Evolutionary conservation across 2,329 filamentous ascomycete species (phyloP).

Genomic region (Trichoderma sp.): DNA sequence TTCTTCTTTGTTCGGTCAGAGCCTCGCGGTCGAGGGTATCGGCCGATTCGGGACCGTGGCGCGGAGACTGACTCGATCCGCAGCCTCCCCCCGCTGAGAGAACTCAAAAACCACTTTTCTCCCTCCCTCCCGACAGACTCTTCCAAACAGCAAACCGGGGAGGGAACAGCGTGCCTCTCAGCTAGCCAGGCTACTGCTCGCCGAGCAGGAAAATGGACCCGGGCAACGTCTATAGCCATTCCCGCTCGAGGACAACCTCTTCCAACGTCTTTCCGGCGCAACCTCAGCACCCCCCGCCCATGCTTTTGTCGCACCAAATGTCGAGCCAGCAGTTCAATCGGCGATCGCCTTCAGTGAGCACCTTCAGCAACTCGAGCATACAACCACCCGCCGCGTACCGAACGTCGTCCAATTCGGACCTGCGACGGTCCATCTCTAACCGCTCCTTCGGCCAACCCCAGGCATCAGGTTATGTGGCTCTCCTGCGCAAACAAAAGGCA

Average conservation of each 20-base stretch:
- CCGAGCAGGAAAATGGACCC: conserved; percentile 30
- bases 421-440: conserved; percentile 76
- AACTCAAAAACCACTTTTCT: not conserved
- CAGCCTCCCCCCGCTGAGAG: conserved; percentile 1
- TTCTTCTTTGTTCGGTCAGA: not conserved
- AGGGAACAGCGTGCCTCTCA: not conserved
- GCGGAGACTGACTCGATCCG: not conserved
- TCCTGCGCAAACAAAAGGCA: conserved; percentile 95
- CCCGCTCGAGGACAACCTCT: conserved; percentile 54
- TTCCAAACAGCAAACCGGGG: not conserved
- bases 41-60: not conserved
- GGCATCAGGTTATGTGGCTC: conserved; percentile 81
- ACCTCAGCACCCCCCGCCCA: conserved; percentile 29
- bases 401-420: conserved; percentile 53
- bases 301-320: conserved; percentile 22
- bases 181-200: not conserved
- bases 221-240: conserved; percentile 48
- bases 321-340: conserved; percentile 35
- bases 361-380: conserved; percentile 68
- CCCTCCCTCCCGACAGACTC: conserved; percentile 1
- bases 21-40: not conserved
- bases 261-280: conserved; percentile 50
- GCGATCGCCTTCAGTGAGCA: conserved; percentile 64
- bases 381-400: conserved; percentile 57
- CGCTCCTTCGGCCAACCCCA: conserved; percentile 65